phyloP scores from a whole-genome alignment of 2,329 filamentous ascomycete species.

The Diaporthe aspalathi region DNA sequence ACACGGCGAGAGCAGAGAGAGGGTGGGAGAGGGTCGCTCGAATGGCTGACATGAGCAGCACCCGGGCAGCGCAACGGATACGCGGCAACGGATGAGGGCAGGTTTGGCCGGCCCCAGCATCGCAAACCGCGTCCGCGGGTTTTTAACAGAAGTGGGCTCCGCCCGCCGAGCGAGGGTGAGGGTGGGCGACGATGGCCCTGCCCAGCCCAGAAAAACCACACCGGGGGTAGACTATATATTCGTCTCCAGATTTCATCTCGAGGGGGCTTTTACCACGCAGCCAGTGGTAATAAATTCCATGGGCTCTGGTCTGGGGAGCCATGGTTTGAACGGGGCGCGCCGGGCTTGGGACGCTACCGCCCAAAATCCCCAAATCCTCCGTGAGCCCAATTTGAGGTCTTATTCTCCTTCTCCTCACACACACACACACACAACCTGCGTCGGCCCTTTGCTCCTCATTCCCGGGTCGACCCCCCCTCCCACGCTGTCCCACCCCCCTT shows the following conservation, averaged over 20 bases:
- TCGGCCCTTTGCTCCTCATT: conserved; percentile 29
- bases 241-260: conserved; percentile 28
- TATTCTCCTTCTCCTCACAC: no score
- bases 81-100: conserved; percentile 18
- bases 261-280: background rate
- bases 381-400: conserved; percentile 3
- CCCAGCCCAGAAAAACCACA: background rate
- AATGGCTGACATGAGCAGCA: background rate
- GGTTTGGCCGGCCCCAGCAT: background rate
- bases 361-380: background rate
- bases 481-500: no score
- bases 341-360: conserved; percentile 19
- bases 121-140: background rate
- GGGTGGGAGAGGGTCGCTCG: no score
- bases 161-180: background rate
- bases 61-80: conserved; percentile 5
- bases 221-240: background rate
- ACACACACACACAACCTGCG: conserved; percentile 11
- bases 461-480: conserved; percentile 20
- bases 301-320: no score
- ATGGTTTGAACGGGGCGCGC: conserved; percentile 13
- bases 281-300: no score
- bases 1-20: no score
- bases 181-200: conserved; percentile 7
- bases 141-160: background rate